Conservation (phyloP, 305 asterid species). For the Striga hermonthica region DNA sequence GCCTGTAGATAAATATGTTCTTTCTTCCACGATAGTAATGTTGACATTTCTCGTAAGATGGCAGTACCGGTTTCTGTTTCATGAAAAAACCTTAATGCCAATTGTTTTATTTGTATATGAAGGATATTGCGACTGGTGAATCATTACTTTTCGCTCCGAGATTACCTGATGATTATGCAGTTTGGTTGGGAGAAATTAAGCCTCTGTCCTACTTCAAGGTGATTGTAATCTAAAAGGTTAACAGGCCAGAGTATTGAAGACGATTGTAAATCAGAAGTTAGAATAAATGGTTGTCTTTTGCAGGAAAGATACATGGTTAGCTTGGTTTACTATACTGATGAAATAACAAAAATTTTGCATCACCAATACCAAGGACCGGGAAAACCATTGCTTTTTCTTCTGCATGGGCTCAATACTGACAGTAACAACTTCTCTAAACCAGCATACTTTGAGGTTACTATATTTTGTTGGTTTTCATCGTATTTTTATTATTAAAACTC, state of each 20-base stretch:
- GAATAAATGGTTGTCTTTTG: slow-evolving; percentile 30
- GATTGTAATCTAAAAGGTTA: slow-evolving; percentile 24
- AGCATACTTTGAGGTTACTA: slow-evolving; percentile 75
- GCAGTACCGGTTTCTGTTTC: slow-evolving; percentile 5
- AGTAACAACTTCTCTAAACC: slow-evolving; percentile 80
- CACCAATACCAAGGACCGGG: slow-evolving; percentile 61
- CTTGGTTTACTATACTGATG: slow-evolving; percentile 63
- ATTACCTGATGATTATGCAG: slow-evolving; percentile 78
- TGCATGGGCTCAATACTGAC: slow-evolving; percentile 88
- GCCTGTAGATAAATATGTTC: slow-evolving; percentile 13
- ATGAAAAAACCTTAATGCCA: slow-evolving; percentile 18
- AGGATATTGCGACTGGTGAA: slow-evolving; percentile 83
- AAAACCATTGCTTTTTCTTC: slow-evolving; percentile 72
- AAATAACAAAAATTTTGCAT: slow-evolving; percentile 59
- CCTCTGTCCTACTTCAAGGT: slow-evolving; percentile 77
- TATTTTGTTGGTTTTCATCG: slow-evolving; percentile 19
- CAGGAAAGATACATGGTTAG: slow-evolving; percentile 74
- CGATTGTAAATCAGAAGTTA: slow-evolving; percentile 27
- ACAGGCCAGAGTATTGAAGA: slow-evolving; percentile 17
- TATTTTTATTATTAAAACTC: slow-evolving; percentile 16
- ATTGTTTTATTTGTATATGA: slow-evolving; percentile 31
- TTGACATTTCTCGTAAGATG: neutral
- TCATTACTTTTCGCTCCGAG: slow-evolving; percentile 85
- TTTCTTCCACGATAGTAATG: neutral
- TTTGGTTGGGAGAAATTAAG: slow-evolving; percentile 94